phyloP scores from a whole-genome alignment of 768 basidiomycete genomes.

The Tylopilus felleus region DNA sequence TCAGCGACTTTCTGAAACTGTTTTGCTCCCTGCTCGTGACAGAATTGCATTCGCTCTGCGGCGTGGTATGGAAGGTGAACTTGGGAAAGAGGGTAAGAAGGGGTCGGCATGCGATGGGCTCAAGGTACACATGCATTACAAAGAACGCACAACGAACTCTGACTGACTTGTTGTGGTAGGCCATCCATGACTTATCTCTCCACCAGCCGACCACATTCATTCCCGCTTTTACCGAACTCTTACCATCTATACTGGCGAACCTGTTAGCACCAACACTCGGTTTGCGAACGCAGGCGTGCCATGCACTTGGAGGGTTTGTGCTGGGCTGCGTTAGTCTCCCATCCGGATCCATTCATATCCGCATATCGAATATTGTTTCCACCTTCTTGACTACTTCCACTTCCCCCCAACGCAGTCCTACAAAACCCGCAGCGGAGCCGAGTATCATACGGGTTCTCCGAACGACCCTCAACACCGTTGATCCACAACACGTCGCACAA shows the following conservation, averaged over 20 bases:
- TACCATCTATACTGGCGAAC: constrained; percentile 60
- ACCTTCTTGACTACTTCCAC: constrained; percentile 43
- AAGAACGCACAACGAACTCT: constrained; percentile 1
- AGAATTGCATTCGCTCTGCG: constrained; percentile 69
- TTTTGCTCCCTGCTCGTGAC: constrained; percentile 60
- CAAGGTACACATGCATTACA: constrained; percentile 46
- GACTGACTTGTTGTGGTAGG: constrained; percentile 41
- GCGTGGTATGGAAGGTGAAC: constrained; percentile 77
- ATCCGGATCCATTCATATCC: constrained; percentile 45
- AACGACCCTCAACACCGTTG: constrained; percentile 52
- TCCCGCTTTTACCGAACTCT: constrained; percentile 56
- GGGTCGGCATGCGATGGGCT: constrained; percentile 76
- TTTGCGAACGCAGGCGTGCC: constrained; percentile 70
- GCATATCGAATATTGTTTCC: constrained; percentile 48
- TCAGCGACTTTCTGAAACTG: constrained; percentile 60
- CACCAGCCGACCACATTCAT: constrained; percentile 65
- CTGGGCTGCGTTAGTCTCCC: constrained; percentile 50
- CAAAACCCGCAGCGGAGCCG: constrained; percentile 40
- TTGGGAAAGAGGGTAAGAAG: constrained; percentile 88
- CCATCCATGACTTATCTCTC: constrained; percentile 65
- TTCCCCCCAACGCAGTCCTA: constrained; percentile 38
- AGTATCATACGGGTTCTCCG: constrained; percentile 63
- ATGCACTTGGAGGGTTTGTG: constrained; percentile 70
- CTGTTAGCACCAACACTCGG: constrained; percentile 61
- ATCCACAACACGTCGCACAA: constrained; percentile 61